Evolutionary conservation across 495 filamentous ascomycete genomes (phyloP), one percentile per base, ranked within the genome.

Genomic region (Mytilinidion resinicola): DNA sequence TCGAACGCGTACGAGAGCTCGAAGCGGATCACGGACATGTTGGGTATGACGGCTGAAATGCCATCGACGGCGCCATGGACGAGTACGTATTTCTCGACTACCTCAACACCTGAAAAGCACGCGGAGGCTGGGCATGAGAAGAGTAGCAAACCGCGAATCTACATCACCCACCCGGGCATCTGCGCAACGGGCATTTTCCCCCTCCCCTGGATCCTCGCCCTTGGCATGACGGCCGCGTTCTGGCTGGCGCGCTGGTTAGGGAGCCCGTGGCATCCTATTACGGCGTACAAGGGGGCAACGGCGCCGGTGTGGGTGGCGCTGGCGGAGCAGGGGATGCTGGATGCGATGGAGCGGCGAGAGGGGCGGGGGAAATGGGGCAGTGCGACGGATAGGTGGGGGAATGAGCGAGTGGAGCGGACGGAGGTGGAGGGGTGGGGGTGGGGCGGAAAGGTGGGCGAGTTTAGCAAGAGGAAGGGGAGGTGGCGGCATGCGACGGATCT

Each of bases 401-500:
- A 71, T 20, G 80, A 79, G 64, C 70, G 77, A 15, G 79, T 86
- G 6, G 82, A 77, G 72, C 81, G 80, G 64, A 90, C 90, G 8
- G 89, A 92, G 69, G 81, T 91, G 1, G 85, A 88, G 34, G 89
- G 91, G 4, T 96, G 91, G 90, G 91, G 90, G 0, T 82, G 82
- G 76, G 83, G 86, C 36, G 91, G 91, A 25, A 75, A 72, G 11
- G 77, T 89, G 25, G 87, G 83, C 3, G 70, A 75, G 62, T 65
- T 64, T 30, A 65, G 20, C 53, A 60, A 38, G 53, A 58, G 54
- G 15, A 73, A 75, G 42, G 79, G 83, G 11, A 72, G 86, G 48
- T 82, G 78, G 67, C 75, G 77, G 14, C 81, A 79, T 7, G 78
- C 78, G 10, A 67, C 67, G 36, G 80, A 86, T 62, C 57, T 85